Base-by-base conservation (phyloP, 257 asterid species). In the Mitragyna speciosa region DNA sequence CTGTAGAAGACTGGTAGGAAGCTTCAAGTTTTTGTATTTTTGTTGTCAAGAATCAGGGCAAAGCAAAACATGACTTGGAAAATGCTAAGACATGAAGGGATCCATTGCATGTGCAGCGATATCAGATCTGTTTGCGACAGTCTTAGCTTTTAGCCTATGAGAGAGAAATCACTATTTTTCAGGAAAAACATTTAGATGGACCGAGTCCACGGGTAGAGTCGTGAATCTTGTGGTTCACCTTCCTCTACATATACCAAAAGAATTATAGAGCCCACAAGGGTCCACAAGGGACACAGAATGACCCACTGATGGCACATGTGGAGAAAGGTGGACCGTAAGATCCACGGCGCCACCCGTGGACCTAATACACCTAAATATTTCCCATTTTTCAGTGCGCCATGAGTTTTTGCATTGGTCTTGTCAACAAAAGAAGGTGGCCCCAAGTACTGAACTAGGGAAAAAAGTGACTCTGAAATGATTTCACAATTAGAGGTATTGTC, bases 361-460 rank as follows among this genome's bases (percentile, higher is more conserved):
- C n/a, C n/a, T n/a, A n/a, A n/a, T n/a, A n/a, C n/a, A n/a, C n/a
- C n/a, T n/a, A n/a, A n/a, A n/a, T n/a, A n/a, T n/a, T n/a, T n/a
- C n/a, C n/a, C n/a, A n/a, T n/a, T n/a, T n/a, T 51, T 36, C 61
- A 72, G 16, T 73, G 79, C 71, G 81, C 30, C 80, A 56, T 88
- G 92, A 87, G 86, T 83, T 85, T 83, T 85, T 87, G 90, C 84
- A 82, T 81, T 81, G 88, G 93, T 92, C 89, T 54, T 76, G 84
- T 83, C 82, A 85, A 72, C 61, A 73, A 76, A 78, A 70, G 78
- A 78, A 49, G 64, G 78, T 81, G 90, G 90, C 78, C 89, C 88
- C 80, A 49, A 8, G 28, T 43, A 43, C n/a, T 67, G 36, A 80
- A 47, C 78, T 17, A 39, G 48, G 17, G 30, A 20, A 76, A 82